Conservation (phyloP, 176 grass and related monocot genomes). For the Oryza rufipogon region DNA sequence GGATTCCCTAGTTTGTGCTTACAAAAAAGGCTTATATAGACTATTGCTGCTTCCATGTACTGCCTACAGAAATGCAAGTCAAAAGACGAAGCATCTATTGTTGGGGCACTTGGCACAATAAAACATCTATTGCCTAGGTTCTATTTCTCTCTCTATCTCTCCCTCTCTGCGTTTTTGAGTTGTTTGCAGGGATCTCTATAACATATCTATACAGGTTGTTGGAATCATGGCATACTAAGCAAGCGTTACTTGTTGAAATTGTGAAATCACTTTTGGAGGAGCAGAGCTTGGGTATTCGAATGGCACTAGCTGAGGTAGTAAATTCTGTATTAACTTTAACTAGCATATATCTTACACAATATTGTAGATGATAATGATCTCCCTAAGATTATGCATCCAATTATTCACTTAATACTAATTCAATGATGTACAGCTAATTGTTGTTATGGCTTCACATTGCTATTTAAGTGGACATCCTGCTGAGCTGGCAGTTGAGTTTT, state of each 20-base stretch:
- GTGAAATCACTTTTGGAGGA: constrained; percentile 82
- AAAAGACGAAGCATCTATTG: constrained; percentile 89
- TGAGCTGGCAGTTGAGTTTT: constrained; percentile 82
- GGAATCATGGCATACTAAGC: constrained; percentile 95
- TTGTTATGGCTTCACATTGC: constrained; percentile 99
- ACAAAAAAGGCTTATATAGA: constrained; percentile 26
- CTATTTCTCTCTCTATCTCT: constrained; percentile 13
- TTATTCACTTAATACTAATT: constrained; percentile 43
- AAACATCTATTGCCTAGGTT: constrained; percentile 96
- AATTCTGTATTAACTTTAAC: neutral
- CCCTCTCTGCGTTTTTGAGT: constrained; percentile 10
- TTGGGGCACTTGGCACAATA: constrained; percentile 80
- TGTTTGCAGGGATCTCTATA: neutral
- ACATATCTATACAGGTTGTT: constrained; percentile 63
- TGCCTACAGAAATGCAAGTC: constrained; percentile 83
- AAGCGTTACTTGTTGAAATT: constrained; percentile 78
- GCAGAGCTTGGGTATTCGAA: constrained; percentile 80
- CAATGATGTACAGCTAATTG: constrained; percentile 78
- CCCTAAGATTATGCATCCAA: constrained; percentile 20
- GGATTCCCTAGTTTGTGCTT: constrained; percentile 13
- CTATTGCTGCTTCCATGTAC: constrained; percentile 33
- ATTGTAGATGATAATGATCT: constrained; percentile 29
- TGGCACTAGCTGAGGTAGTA: constrained; percentile 80
- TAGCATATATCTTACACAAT: neutral
- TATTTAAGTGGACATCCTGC: constrained; percentile 82